Evolutionary conservation across 2,329 filamentous ascomycete species (phyloP), one percentile per base, ranked within the genome.

Genomic region (Pseudogymnoascus sp.): DNA sequence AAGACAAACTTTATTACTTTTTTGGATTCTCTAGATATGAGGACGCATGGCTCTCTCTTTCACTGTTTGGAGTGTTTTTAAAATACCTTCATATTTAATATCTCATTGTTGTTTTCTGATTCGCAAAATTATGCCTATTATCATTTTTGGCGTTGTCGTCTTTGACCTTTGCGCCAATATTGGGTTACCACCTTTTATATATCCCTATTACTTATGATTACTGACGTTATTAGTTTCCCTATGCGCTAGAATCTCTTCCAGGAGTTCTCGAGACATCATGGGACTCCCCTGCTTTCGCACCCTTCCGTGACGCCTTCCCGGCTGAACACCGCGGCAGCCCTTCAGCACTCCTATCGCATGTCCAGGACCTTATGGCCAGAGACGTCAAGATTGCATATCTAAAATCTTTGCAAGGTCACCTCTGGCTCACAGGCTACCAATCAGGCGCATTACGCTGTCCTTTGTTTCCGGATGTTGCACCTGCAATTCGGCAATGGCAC

Each of bases 301-400:
- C 80, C 65, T 92, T 91, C 76, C 85, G 85, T 68, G 78, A 85
- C 70, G 86, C 86, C 59, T 93, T 93, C 71, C 89, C 90, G 5
- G 75, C 80, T 19, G 82, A 88, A 69, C 81, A 85, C 71, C 82
- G 81, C 69, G 74, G 77, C 63, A 83, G 84, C 47, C 84, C 83
- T 59, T 76, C 78, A 21, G 81, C 82, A 21, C 80, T 93, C 64
- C 79, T 84, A 67, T 79, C 82, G 13, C 89, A 93, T 74, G 85
- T 91, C 65, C 77, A 82, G 67, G 86, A 91, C 70, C 81, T 93
- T 66, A 87, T 90, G 70, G 77, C 80, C 65, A 82, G 81, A 66
- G 90, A 95, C 72, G 80, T 91, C 71, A 95, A 93, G 76, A 80
- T 86, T 65, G 78, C 88, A 44, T 92, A 91, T 74, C 80, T 93